Base-by-base conservation (phyloP, 192 early-diverging fungal species). In the Coemansia sp. region DNA sequence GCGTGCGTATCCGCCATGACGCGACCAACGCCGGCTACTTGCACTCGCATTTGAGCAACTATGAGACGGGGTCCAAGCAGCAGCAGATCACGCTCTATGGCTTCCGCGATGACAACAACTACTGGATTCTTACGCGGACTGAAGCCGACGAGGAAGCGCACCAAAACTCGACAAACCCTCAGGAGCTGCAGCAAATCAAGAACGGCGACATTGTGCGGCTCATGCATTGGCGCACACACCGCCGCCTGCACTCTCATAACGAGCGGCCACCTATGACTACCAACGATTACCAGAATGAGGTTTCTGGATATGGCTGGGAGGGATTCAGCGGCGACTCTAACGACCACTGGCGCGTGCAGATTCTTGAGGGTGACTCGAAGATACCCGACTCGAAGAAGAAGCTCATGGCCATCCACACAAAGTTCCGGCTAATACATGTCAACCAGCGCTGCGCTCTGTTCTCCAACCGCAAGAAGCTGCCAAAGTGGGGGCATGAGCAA, bases 401-500 rank as follows among this genome's bases (percentile, higher is more conserved):
- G 2, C 44, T 95, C 60, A 86, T 88, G 69, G 86, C 91, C 11
- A 86, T 93, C 41, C 74, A 86, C 63, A 86, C 86, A 20, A 81
- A 86, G 65, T 92, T 99, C 79, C 86, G 89, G 9, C 74, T 99
- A 65, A 77, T 93, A 8, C 96, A 93, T 73, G 33, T 63, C 52
- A 80, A 88, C 62, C 86, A 90, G 75, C 79, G 86, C 31, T 96
- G 96, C 66, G 90, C 89, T 43, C 78, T 99, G 38, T 93, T 91
- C 74, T 92, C 93, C 44, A 89, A 91, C 72, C 86, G 87, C 70
- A 88, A 90, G 38, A 86, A 89, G 76, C 86, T 99, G 59, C 98
- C 98, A 44, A 90, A 93, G 43, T 98, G 96, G 96, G 98, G 89
- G 27, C 96, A 91, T 79, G 91, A 88, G n/a, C 96, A 97, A 81